phyloP scores from a whole-genome alignment of 2,329 filamentous ascomycete genomes.

The Tolypocladium tundrense region DNA sequence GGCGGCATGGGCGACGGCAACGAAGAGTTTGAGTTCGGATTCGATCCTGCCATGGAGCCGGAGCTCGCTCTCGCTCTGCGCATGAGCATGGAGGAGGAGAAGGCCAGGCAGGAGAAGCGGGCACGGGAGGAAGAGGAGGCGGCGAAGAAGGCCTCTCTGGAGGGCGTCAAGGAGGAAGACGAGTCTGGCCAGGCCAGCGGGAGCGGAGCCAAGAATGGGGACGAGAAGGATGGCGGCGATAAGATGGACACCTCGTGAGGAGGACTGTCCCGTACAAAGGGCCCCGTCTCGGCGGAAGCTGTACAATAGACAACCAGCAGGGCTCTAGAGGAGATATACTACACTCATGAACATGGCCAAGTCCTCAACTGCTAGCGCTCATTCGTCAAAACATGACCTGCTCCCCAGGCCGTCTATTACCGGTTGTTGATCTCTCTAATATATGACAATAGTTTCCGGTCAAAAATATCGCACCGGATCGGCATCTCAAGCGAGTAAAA shows the following conservation, averaged over 20 bases:
- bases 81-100: constrained; percentile 98
- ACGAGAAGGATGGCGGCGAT: constrained; percentile 48
- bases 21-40: constrained; percentile 64
- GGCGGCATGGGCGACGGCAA: constrained; percentile 50
- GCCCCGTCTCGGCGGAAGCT: constrained; percentile 9
- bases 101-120: constrained; percentile 81
- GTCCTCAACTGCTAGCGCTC: not conserved
- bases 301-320: constrained; percentile 18
- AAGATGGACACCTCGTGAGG: constrained; percentile 86
- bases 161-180: constrained; percentile 71
- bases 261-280: not conserved
- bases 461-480: constrained; percentile 88
- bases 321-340: not conserved
- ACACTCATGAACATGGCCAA: not conserved
- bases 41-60: constrained; percentile 85
- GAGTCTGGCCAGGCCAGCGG: constrained; percentile 46
- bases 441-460: constrained; percentile 73
- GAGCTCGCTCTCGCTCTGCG: constrained; percentile 88
- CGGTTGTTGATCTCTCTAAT: constrained; percentile 62
- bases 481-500: constrained; percentile 99
- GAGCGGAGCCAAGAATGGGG: constrained; percentile 29
- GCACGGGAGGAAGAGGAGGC: constrained; percentile 65
- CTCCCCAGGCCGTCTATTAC: constrained; percentile 15
- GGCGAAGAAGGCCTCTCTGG: constrained; percentile 65
- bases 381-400: not conserved